phyloP scores from a whole-genome alignment of 371 early-diverging fungal species.

The Lichtheimia ramosa region DNA sequence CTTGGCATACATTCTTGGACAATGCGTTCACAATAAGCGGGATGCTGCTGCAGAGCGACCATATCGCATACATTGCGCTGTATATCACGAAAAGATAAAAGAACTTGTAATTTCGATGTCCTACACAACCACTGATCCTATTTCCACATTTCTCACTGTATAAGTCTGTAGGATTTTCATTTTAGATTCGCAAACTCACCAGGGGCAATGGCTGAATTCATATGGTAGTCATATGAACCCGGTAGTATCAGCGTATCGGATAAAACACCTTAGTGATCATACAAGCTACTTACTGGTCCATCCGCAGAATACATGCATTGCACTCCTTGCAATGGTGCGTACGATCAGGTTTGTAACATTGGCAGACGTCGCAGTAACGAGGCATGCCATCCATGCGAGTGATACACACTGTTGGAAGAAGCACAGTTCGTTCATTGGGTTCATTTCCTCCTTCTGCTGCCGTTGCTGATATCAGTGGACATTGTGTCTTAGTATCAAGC shows the following conservation, averaged over 20 bases:
- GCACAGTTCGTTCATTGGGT: slow-evolving; percentile 20
- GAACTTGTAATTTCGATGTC: slow-evolving; percentile 63
- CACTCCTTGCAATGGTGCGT: slow-evolving; percentile 69
- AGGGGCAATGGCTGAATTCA: slow-evolving; percentile 60
- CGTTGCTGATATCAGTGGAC: slow-evolving; percentile 10
- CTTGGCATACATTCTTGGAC: slow-evolving; percentile 34
- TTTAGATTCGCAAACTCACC: slow-evolving; percentile 9
- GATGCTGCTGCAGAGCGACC: slow-evolving; percentile 37
- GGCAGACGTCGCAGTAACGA: slow-evolving; percentile 56
- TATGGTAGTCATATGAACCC: background rate
- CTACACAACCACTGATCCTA: slow-evolving; percentile 59
- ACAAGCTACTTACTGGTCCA: slow-evolving; percentile 56
- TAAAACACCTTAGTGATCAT: slow-evolving; percentile 10
- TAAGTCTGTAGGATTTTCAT: too few species aligned
- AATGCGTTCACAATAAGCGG: slow-evolving; percentile 35
- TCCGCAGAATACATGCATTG: slow-evolving; percentile 59
- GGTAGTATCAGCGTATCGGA: background rate
- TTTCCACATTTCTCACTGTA: background rate
- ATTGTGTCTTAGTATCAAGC: background rate
- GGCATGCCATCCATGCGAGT: slow-evolving; percentile 37
- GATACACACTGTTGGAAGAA: slow-evolving; percentile 35
- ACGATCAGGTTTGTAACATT: slow-evolving; percentile 59
- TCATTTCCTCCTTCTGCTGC: slow-evolving; percentile 15
- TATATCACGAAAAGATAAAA: slow-evolving; percentile 44
- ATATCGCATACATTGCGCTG: slow-evolving; percentile 46